A percentile compares a stretch with the other conserved stretches of the same genome.
phyloP scores from a whole-genome alignment of 768 basidiomycete genomes.

The Tylopilus cervinicoccineus region DNA sequence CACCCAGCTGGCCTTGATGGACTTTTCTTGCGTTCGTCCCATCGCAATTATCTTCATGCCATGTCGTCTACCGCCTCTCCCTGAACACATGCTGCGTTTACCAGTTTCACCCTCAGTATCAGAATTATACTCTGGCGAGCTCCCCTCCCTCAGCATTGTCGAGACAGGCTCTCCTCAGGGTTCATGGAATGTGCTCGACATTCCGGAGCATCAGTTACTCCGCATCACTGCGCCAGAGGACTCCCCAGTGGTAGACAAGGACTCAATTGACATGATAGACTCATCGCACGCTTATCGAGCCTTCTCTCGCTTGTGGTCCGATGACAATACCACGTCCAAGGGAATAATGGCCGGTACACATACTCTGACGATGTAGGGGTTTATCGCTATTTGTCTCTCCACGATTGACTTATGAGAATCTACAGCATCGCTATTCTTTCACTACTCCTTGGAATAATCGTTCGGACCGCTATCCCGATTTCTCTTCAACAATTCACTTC shows the following conservation, averaged over 20 bases:
- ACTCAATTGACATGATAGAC: conserved; percentile 41
- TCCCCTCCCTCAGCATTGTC: conserved; percentile 27
- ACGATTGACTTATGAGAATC: conserved; percentile 9
- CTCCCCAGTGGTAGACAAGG: conserved; percentile 44
- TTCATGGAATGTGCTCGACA: conserved; percentile 41
- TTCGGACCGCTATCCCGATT: conserved; percentile 23
- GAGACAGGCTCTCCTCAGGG: conserved; percentile 27
- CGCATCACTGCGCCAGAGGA: conserved; percentile 33
- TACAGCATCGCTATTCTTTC: conserved; percentile 67
- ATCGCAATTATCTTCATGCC: conserved; percentile 70
- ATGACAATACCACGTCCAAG: conserved; percentile 32
- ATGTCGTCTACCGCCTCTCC: conserved; percentile 33
- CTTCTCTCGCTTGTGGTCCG: conserved; percentile 42
- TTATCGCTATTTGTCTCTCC: conserved; percentile 8
- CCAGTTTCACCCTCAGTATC: conserved; percentile 52
- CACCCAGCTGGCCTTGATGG: conserved; percentile 38
- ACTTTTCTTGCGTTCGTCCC: conserved; percentile 44
- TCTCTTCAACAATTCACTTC: conserved; percentile 22
- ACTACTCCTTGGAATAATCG: conserved; percentile 55
- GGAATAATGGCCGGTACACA: conserved; percentile 46
- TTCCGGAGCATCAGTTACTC: conserved; percentile 40
- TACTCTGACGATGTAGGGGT: conserved; percentile 64
- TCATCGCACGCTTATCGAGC: conserved; percentile 41
- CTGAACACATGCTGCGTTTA: conserved; percentile 49
- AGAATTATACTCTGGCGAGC: conserved; percentile 16